These are phyloP conservation scores for Dovyalis caffra DNA, from an alignment of 345 rosid species.

Conservation along the genomic window DNA sequence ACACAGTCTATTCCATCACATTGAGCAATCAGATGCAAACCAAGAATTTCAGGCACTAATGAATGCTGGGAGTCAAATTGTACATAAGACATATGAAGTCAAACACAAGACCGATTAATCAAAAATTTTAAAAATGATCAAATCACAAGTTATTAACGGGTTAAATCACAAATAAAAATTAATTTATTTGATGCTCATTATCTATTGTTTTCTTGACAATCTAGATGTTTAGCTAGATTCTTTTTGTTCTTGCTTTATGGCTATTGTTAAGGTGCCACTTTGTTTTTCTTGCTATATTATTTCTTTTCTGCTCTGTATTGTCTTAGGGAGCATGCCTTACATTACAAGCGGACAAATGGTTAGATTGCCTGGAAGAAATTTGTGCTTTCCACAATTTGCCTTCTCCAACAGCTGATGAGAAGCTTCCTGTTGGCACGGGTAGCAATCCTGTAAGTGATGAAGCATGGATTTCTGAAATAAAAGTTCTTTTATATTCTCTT, in stretches of 20 bases:
- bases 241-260: constrained; percentile 2
- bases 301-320: constrained; percentile 12
- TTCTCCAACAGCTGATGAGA: constrained; percentile 57
- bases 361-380: constrained; percentile 61
- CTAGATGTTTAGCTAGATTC: not conserved
- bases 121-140: too few relatives aligned
- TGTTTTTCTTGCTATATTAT: not conserved
- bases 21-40: not conserved
- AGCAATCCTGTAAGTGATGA: constrained; percentile 81
- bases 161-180: too few relatives aligned
- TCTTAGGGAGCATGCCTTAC: constrained; percentile 90
- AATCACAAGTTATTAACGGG: too few relatives aligned
- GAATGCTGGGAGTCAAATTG: too few relatives aligned
- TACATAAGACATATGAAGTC: too few relatives aligned
- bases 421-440: constrained; percentile 91
- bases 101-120: too few relatives aligned
- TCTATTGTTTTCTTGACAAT: too few relatives aligned
- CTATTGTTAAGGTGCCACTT: not conserved
- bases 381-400: constrained; percentile 70
- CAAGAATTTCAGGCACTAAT: too few relatives aligned
- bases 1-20: not conserved
- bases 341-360: constrained; percentile 86
- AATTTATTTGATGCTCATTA: too few relatives aligned
- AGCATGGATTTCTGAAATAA: not conserved
- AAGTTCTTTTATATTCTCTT: not conserved